Evolutionary conservation across 306 rosid genomes (phyloP).

Genomic region (Fragaria iinumae): DNA sequence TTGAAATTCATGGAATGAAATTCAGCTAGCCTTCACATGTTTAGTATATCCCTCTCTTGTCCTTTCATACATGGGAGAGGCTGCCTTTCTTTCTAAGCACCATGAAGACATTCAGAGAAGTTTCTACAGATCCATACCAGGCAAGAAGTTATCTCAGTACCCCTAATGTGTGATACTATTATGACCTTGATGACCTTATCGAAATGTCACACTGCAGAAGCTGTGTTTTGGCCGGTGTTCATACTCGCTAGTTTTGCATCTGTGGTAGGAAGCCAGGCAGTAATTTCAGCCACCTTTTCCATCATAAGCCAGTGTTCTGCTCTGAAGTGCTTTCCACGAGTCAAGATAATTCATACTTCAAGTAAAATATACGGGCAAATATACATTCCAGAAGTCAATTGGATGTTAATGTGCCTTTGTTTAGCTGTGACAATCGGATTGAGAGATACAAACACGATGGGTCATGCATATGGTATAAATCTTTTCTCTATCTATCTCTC

Average conservation of each 20-base stretch:
- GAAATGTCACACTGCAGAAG: slow-evolving; percentile 42
- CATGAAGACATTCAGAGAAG: slow-evolving; percentile 67
- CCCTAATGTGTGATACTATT: slow-evolving; percentile 1
- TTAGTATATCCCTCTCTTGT: slow-evolving; percentile 66
- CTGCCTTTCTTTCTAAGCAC: slow-evolving; percentile 75
- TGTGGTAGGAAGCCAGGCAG: slow-evolving; percentile 70
- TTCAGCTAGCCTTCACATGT: slow-evolving; percentile 74
- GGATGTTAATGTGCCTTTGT: slow-evolving; percentile 75
- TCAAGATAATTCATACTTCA: slow-evolving; percentile 62
- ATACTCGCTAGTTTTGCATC: slow-evolving; percentile 64
- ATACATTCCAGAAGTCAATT: slow-evolving; percentile 76
- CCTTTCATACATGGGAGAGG: slow-evolving; percentile 78
- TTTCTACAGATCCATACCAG: slow-evolving; percentile 73
- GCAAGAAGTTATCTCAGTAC: slow-evolving; percentile 36
- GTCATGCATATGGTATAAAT: slow-evolving; percentile 67
- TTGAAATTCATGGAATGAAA: slow-evolving; percentile 16
- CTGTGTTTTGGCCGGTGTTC: slow-evolving; percentile 78
- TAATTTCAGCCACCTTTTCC: slow-evolving; percentile 71
- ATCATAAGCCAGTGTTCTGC: slow-evolving; percentile 67
- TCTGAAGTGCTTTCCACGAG: slow-evolving; percentile 64
- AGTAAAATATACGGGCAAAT: slow-evolving; percentile 65
- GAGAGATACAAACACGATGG: slow-evolving; percentile 62
- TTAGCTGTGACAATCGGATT: slow-evolving; percentile 61
- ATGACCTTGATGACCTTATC: neutral
- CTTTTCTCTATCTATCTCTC: neutral